Conservation (phyloP, 805 yeast species). For the Groenewaldozyma salmanticensis region DNA sequence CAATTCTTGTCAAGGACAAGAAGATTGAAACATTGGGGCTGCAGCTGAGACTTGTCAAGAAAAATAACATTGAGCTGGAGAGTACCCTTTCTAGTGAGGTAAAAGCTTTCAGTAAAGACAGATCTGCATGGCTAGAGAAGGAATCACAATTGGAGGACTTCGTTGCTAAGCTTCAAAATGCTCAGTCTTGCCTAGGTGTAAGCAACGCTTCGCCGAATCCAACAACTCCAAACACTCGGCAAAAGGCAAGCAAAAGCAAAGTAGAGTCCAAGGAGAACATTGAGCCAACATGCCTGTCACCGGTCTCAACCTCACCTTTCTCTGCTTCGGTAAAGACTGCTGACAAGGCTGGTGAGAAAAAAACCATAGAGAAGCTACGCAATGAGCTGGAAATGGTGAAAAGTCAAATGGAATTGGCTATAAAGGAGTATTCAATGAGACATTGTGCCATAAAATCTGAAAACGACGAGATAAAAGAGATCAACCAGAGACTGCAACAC, state of each 20-base stretch:
- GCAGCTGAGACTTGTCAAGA: conserved; percentile 15
- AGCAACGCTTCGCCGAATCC: neutral
- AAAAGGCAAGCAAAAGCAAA: neutral
- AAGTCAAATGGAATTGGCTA: conserved; percentile 22
- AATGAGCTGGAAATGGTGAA: conserved; percentile 18
- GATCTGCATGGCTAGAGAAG: conserved; percentile 19
- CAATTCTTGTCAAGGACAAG: conserved; percentile 17
- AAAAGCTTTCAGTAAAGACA: conserved; percentile 21
- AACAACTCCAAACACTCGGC: neutral
- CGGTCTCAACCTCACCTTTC: neutral
- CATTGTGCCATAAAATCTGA: conserved; percentile 21
- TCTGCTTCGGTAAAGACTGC: neutral
- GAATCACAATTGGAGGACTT: conserved; percentile 14
- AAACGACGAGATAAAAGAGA: conserved; percentile 13
- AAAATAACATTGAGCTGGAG: conserved; percentile 18
- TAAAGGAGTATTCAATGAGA: conserved; percentile 22
- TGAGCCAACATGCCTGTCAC: neutral
- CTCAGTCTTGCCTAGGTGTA: neutral
- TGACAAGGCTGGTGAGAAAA: neutral
- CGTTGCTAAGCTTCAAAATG: neutral
- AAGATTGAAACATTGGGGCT: conserved; percentile 12
- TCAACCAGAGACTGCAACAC: conserved; percentile 22
- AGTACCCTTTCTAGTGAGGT: conserved; percentile 21
- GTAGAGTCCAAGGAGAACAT: neutral
- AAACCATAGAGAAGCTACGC: neutral